phyloP scores from a whole-genome alignment of 768 basidiomycete genomes.

The Austroboletus festivus region DNA sequence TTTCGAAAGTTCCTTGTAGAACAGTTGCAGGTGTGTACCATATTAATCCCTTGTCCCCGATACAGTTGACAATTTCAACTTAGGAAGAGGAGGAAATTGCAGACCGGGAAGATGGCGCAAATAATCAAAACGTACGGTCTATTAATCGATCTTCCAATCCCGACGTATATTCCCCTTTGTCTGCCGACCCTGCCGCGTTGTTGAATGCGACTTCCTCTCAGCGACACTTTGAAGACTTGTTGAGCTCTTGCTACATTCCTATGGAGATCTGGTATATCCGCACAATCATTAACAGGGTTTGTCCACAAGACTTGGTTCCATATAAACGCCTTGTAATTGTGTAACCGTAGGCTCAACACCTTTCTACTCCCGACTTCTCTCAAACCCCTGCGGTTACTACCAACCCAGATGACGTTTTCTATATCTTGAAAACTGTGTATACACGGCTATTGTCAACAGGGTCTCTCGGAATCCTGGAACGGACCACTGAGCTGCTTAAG shows the following conservation, averaged over 20 bases:
- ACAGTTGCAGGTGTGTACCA: conserved; percentile 53
- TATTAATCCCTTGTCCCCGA: not conserved
- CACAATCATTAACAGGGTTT: conserved; percentile 82
- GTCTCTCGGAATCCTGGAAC: conserved; percentile 54
- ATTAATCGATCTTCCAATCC: not conserved
- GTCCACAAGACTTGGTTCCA: conserved; percentile 5
- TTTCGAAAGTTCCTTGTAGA: conserved; percentile 86
- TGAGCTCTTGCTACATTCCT: conserved; percentile 77
- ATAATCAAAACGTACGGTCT: conserved; percentile 3
- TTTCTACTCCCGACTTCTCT: conserved; percentile 71
- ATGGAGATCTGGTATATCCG: conserved; percentile 91
- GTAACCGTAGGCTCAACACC: conserved; percentile 70
- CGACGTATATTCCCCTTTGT: not conserved
- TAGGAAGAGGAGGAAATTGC: conserved; percentile 17
- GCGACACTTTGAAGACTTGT: conserved; percentile 59
- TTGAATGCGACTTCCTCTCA: conserved; percentile 55
- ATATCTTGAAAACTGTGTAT: conserved; percentile 85
- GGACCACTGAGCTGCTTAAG: conserved; percentile 58
- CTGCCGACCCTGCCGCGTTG: conserved; percentile 15
- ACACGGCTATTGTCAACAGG: conserved; percentile 77
- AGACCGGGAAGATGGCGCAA: conserved; percentile 3
- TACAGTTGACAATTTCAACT: conserved; percentile 1
- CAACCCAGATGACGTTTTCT: conserved; percentile 92
- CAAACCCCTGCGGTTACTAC: conserved; percentile 66
- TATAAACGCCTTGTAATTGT: conserved; percentile 1